Evolutionary conservation across 2,329 filamentous ascomycete genomes (phyloP).

Genomic region (Pseudocercospora eumusae): DNA sequence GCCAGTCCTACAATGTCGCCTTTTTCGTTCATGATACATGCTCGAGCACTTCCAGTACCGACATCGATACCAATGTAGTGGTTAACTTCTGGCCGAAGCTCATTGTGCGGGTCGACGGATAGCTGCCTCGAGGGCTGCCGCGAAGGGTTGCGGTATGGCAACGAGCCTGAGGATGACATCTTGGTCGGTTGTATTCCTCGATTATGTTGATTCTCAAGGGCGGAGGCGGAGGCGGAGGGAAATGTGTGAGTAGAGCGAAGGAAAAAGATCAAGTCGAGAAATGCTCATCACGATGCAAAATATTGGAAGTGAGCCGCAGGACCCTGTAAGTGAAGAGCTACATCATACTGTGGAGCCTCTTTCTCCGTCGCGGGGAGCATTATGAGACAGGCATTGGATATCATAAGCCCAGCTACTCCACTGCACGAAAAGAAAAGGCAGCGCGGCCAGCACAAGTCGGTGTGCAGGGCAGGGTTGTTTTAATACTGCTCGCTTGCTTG

Average conservation of each 20-base stretch:
- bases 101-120: slow-evolving; percentile 57
- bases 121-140: slow-evolving; percentile 49
- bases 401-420: slow-evolving; percentile 2
- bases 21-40: slow-evolving; percentile 88
- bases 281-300: slow-evolving; percentile 7
- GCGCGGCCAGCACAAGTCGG: neutral
- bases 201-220: too few species aligned
- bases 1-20: slow-evolving; percentile 76
- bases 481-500: neutral
- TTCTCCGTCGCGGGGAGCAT: neutral
- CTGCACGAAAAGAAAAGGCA: neutral
- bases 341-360: slow-evolving; percentile 18
- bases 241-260: neutral
- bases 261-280: neutral
- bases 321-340: slow-evolving; percentile 18
- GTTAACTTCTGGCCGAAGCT: slow-evolving; percentile 58
- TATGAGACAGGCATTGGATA: neutral
- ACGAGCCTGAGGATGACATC: slow-evolving; percentile 20
- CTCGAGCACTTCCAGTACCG: slow-evolving; percentile 90
- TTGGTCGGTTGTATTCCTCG: slow-evolving; percentile 6
- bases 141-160: slow-evolving; percentile 40
- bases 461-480: neutral
- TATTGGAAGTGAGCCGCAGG: slow-evolving; percentile 4
- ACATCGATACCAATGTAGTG: slow-evolving; percentile 89
- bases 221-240: neutral